Base-by-base conservation (phyloP, 1,284 basidiomycete genomes). In the Prillingera fragicola region DNA sequence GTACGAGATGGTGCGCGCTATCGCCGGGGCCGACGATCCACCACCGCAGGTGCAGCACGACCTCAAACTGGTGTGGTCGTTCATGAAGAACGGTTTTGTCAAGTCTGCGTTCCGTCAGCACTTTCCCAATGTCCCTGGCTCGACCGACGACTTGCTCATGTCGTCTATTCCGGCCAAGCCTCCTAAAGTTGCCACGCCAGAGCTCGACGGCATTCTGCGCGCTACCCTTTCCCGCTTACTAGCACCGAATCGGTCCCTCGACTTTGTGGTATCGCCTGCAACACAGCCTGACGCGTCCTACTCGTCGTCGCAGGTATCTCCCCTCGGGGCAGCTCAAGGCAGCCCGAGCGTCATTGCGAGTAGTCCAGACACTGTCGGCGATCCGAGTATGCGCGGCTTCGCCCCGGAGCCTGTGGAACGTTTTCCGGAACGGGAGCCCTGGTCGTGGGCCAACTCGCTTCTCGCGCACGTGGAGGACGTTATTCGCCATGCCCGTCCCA, bases 1-100 rank as follows among this genome's bases (percentile, higher is more conserved):
- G 35, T 69, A 63, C 37, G 51, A 52, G 31, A 45, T 52, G 41
- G 19, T 31, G 4, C 43, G 46, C 23, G 25, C 32, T 9, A 26
- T 33, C 0, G 34, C 40, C 1, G 14, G 19, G 9, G 21, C 27
- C 0, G 51, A 52, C 35, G 50, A 52, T 13, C 14, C 25, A 1
- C 41, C 56, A 4, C 58, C 59, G 1, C 18, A 40, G 2, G 54
- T 59, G 3, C 52, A 44, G 1, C 43, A 63, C 44, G 67, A 69
- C 44, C 45, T 66, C 32, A 69, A 69, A 43, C 55, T 59, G 10
- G 59, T 60, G 3, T 69, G 67, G 67, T 58, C 65, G 8, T 69
- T 62, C 45, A 49, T 67, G 54, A 46, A 54, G 26, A 57, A 62
- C 33, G 64, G 64, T 5, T 67, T 69, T 22, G 43, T 59, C 13